These are phyloP conservation scores for Candida andamanensis DNA, from an alignment of 805 yeast species.

Conservation along the genomic window DNA sequence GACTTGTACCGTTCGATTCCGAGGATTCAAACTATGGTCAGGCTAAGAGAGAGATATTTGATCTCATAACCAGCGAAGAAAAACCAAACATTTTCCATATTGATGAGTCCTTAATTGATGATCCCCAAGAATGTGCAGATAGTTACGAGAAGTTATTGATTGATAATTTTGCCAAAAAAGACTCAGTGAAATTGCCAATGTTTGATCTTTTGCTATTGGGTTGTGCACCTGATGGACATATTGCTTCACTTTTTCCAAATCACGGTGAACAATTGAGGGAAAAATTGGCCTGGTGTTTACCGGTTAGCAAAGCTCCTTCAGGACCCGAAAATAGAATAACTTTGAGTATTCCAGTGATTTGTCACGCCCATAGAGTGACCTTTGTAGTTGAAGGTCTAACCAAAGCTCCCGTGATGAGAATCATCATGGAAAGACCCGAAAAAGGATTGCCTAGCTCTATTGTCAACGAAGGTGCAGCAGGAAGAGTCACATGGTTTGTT, in stretches of 20 bases:
- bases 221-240: slow-evolving; percentile 98
- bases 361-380: slow-evolving; percentile 87
- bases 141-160: slow-evolving; percentile 82
- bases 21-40: slow-evolving; percentile 87
- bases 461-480: slow-evolving; percentile 95
- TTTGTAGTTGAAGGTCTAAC: slow-evolving; percentile 96
- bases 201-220: slow-evolving; percentile 89
- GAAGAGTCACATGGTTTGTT: slow-evolving; percentile 95
- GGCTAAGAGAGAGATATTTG: slow-evolving; percentile 78
- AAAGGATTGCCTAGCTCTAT: slow-evolving; percentile 91
- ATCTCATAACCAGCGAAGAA: slow-evolving; percentile 49
- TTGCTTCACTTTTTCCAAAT: slow-evolving; percentile 93
- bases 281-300: slow-evolving; percentile 90
- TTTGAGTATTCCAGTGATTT: slow-evolving; percentile 87
- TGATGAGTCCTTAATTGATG: slow-evolving; percentile 66
- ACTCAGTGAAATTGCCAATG: slow-evolving; percentile 91
- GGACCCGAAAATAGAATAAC: slow-evolving; percentile 57
- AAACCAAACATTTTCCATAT: slow-evolving; percentile 79
- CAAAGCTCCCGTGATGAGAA: slow-evolving; percentile 86
- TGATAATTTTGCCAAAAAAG: slow-evolving; percentile 90
- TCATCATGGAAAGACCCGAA: slow-evolving; percentile 94
- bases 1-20: slow-evolving; percentile 82
- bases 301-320: slow-evolving; percentile 85
- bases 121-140: slow-evolving; percentile 93
- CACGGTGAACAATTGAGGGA: slow-evolving; percentile 82